Percentiles rank a stretch among this genome's conserved stretches.
Evolutionary conservation across 805 yeast species (phyloP).

Genomic region (Starmerella etchellsii): DNA sequence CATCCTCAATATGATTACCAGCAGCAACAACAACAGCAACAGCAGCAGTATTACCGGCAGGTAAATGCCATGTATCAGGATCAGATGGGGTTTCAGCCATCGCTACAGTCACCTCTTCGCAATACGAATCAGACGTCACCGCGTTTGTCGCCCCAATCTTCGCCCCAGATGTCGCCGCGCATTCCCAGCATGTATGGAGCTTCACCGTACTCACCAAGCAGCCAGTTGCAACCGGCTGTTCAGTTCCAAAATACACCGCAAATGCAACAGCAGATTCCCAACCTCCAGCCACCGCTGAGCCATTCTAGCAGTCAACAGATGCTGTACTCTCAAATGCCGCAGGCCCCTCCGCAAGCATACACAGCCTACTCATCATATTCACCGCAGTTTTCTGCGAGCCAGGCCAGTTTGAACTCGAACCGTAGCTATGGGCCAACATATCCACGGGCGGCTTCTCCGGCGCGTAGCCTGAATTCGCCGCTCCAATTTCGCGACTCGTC

Average conservation of each 20-base stretch:
- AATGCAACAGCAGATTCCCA: conserved; percentile 5
- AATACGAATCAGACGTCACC: neutral
- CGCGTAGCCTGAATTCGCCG: conserved; percentile 13
- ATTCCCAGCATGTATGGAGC: neutral
- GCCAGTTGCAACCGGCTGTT: neutral
- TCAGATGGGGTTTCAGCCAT: conserved; percentile 7
- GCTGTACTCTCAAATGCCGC: conserved; percentile 1
- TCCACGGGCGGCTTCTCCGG: conserved; percentile 12
- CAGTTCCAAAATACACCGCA: conserved; percentile 1
- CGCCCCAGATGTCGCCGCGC: conserved; percentile 3
- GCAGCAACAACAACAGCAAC: conserved; percentile 14
- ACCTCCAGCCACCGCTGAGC: conserved; percentile 2
- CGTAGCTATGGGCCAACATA: conserved; percentile 11
- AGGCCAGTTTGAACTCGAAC: conserved; percentile 11
- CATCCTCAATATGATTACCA: conserved; percentile 6
- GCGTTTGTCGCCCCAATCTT: conserved; percentile 1
- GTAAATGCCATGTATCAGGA: conserved; percentile 7
- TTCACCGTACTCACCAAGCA: neutral
- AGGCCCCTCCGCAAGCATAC: conserved; percentile 11
- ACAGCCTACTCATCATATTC: conserved; percentile 11
- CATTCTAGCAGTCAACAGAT: neutral
- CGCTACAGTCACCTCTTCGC: conserved; percentile 7
- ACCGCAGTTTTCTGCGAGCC: conserved; percentile 16
- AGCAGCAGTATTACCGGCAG: conserved; percentile 13
- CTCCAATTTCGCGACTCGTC: conserved; percentile 14